phyloP scores from a whole-genome alignment of 768 basidiomycete species.

The Crassisporium funariophilum region DNA sequence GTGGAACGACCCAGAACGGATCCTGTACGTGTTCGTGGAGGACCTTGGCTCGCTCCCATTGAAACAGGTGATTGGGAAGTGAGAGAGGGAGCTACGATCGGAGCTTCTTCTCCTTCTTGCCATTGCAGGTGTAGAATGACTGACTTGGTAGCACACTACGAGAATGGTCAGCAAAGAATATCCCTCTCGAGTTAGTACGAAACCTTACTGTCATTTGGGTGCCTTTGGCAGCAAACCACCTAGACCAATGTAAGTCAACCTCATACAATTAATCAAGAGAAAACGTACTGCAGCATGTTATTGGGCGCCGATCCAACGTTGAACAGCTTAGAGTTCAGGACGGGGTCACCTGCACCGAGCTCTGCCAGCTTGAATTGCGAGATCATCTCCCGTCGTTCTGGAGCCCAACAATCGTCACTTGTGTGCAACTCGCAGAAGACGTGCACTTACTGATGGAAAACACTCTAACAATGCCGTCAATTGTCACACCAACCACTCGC shows the following conservation, averaged over 20 bases:
- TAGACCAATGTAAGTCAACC: conserved; percentile 24
- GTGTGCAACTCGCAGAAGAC: background rate
- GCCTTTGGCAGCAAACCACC: conserved; percentile 91
- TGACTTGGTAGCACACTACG: conserved; percentile 85
- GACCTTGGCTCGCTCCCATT: conserved; percentile 28
- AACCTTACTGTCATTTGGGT: conserved; percentile 86
- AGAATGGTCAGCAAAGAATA: background rate
- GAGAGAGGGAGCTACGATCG: conserved; percentile 21
- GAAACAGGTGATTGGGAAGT: conserved; percentile 23
- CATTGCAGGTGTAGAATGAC: conserved; percentile 85
- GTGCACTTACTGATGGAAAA: conserved; percentile 80
- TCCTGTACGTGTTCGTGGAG: conserved; percentile 45
- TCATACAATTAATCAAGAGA: background rate
- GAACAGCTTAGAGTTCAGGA: conserved; percentile 65
- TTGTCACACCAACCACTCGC: conserved; percentile 86
- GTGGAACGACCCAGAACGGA: conserved; percentile 58
- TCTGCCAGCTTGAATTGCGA: conserved; percentile 89
- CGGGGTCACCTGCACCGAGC: conserved; percentile 67
- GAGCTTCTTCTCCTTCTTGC: conserved; percentile 56
- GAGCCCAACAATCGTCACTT: background rate
- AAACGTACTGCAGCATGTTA: conserved; percentile 80
- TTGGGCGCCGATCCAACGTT: conserved; percentile 82
- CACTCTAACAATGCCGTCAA: conserved; percentile 88
- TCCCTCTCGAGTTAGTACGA: too few species aligned
- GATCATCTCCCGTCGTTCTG: conserved; percentile 80